Base-by-base conservation (phyloP, 495 filamentous ascomycete genomes). In the Xylaria intraflava region DNA sequence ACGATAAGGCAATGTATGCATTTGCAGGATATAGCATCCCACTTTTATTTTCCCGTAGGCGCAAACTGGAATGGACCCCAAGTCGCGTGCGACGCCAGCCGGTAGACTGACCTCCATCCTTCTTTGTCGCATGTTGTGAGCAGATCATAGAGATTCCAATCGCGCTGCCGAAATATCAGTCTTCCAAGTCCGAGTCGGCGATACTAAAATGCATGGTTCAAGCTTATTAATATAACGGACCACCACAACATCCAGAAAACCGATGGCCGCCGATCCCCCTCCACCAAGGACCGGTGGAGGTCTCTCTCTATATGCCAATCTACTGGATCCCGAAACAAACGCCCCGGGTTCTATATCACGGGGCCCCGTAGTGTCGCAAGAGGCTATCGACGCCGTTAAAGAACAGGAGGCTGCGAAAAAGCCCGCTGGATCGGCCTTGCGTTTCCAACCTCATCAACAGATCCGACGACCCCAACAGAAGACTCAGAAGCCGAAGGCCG, bases 321-420 rank as follows among this genome's bases (percentile, higher is more conserved):
- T 82, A 17, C 74, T 80, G 52, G 75, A 80, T 4, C 56, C 70
- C 26, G 60, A 65, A 22, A 54, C 56, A 19, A 49, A 31, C 17
- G 54, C 67, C 7, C 61, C 75, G 23, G 69, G 80, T 33, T 64
- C 72, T 43, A 87, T 92, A 51, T 89, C 89, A 12, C 77, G 83
- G 50, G 87, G 83, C 5, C 89, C 90, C 0, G 85, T 93, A n/a
- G 75, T 84, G 31, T 95, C 90, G 47, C 78, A 66, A 52, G 67
- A 68, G 57, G 74, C 77, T 54, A 69, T 69, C 41, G 76, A 81
- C 26, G 56, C 69, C 41, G 69, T 76, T 49, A 62, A 72, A 46
- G 77, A 83, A 54, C 79, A 82, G 49, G 71, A 75, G 40, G 73
- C 81, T 49, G 70, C 80, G 31, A 90, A 88, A 75, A 91, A 87